Conservation (phyloP, 257 asterid genomes). For the Nicotiana tabacum region DNA sequence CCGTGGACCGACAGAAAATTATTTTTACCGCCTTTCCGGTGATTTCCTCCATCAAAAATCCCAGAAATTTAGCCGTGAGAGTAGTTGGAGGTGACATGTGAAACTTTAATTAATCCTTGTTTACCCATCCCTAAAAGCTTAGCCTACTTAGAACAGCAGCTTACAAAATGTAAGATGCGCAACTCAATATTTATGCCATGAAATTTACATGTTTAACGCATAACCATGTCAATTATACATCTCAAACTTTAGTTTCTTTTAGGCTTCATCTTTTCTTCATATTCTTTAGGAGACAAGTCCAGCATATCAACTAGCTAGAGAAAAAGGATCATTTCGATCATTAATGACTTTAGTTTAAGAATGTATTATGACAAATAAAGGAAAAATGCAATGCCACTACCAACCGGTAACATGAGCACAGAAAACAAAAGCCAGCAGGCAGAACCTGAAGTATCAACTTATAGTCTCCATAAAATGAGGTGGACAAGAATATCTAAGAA, state of each 20-base stretch:
- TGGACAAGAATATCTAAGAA: background rate
- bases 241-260: background rate
- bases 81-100: background rate
- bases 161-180: background rate
- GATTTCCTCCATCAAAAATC: no score
- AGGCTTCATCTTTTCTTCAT: conserved; percentile 4
- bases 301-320: background rate
- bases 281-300: background rate
- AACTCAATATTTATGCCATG: background rate
- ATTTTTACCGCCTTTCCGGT: no score
- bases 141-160: background rate
- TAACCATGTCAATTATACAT: background rate
- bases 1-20: no score
- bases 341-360: background rate
- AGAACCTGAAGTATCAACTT: background rate
- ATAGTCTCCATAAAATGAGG: background rate
- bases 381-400: background rate
- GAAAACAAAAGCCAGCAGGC: background rate
- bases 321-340: background rate
- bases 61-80: no score
- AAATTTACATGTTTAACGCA: background rate
- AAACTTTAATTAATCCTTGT: background rate
- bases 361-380: background rate
- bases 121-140: background rate
- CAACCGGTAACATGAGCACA: background rate